Evolutionary conservation across 1,284 basidiomycete genomes (phyloP), one percentile per base, ranked within the genome.

Genomic region (Rhodotorula sp.): DNA sequence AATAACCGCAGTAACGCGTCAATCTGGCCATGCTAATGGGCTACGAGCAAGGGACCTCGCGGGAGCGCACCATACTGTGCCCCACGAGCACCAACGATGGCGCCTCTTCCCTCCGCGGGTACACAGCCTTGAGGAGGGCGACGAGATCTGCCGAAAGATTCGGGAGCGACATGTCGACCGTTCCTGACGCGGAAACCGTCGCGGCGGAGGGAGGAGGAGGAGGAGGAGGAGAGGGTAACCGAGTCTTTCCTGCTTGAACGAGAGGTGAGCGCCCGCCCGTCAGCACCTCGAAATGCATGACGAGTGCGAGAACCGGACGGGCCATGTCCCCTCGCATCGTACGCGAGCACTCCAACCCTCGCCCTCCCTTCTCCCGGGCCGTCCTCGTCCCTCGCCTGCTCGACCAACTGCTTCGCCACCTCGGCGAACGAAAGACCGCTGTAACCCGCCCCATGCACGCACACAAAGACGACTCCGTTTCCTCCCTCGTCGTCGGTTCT

Each of bases 371-470:
- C 8, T 0, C 53, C 52, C 15, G 22, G 2, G 0, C 13, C 39
- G 8, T 24, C 29, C 44, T 13, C 44, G 0, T 17, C 90, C 13
- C 83, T 82, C 36, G 86, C 87, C 78, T 83, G 75, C 53, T 83
- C 84, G 19, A 80, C 81, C 4, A 98, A 83, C 79, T 91, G 88
- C 78, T 88, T 89, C 17, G 94, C 92, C 62, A 94, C 84, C 75
- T 88, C 88, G 0, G 96, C 94, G 79, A 94, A 99, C 71, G 88
- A 91, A 70, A 97, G 83, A 0, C 87, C 94, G 0, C 89, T 89
- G 77, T 92, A 92, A 4, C 96, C 95, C 1, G 92, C 95, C 0
- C 96, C 95, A 76, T 99, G 95, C 78, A 97, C 94, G 79, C 91
- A 91, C 4, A 98, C 84, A 77, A 98, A 86, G 4, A 95, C 86